phyloP scores from a whole-genome alignment of 805 yeast species.

The Kazachstania psychrophila region DNA sequence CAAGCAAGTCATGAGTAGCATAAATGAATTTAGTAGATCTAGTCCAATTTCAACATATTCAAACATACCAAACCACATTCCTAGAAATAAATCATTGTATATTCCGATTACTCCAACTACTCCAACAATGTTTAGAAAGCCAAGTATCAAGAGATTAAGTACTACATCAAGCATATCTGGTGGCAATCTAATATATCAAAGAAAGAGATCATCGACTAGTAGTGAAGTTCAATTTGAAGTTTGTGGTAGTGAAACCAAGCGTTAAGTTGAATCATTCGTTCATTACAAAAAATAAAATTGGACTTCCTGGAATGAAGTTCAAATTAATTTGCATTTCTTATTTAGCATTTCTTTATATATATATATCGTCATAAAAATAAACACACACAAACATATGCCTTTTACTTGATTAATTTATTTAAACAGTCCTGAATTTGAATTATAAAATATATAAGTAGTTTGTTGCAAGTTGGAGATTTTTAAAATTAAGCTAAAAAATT shows the following conservation, averaged over 20 bases:
- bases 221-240: conserved; percentile 23
- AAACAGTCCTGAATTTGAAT: no score
- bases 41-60: neutral
- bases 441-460: no score
- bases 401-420: no score
- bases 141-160: conserved; percentile 1
- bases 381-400: no score
- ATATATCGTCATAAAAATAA: no score
- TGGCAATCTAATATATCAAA: conserved; percentile 10
- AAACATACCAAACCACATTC: conserved; percentile 4
- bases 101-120: conserved; percentile 22
- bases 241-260: conserved; percentile 11
- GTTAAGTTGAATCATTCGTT: conserved; percentile 2
- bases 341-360: no score
- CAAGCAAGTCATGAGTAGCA: neutral
- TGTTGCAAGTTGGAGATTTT: no score
- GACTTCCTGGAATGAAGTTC: no score
- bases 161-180: neutral
- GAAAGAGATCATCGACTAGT: conserved; percentile 21
- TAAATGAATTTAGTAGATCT: neutral
- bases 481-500: no score
- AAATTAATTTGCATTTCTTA: no score
- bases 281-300: no score
- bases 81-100: conserved; percentile 12
- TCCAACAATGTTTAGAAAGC: conserved; percentile 6